Percentiles rank a stretch among this genome's conserved stretches.
Evolutionary conservation across 257 asterid species (phyloP).

Genomic region (Rehmannia glutinosa): DNA sequence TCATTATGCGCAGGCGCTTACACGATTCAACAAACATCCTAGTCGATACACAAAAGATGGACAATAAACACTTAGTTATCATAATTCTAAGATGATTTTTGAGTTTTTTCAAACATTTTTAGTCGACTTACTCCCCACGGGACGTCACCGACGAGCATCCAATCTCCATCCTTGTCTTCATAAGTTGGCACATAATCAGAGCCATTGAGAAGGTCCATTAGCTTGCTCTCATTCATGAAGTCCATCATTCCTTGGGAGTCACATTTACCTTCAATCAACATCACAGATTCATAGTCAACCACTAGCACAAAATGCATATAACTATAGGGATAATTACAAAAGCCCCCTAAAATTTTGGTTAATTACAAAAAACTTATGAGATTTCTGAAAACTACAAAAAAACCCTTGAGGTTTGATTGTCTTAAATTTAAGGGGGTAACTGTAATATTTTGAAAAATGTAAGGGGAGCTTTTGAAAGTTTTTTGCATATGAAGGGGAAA

Average conservation of each 20-base stretch:
- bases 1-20: slow-evolving; percentile 66
- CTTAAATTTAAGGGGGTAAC: no score
- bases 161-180: slow-evolving; percentile 33
- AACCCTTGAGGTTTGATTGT: no score
- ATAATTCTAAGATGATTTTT: not conserved
- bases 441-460: no score
- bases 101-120: no score
- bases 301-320: not conserved
- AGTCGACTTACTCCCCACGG: slow-evolving; percentile 73
- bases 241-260: slow-evolving; percentile 59
- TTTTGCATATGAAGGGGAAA: no score
- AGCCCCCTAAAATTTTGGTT: no score
- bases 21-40: slow-evolving; percentile 65
- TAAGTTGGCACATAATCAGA: slow-evolving; percentile 41
- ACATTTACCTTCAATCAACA: slow-evolving; percentile 47
- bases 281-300: not conserved
- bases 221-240: slow-evolving; percentile 57
- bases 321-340: no score
- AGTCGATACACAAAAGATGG: not conserved
- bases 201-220: slow-evolving; percentile 60
- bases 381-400: no score
- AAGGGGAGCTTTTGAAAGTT: no score
- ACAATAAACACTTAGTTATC: not conserved
- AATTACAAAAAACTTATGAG: no score
- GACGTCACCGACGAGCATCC: slow-evolving; percentile 55